These are phyloP conservation scores for Datura wrightii DNA, from an alignment of 257 asterid genomes.

Conservation along the genomic window DNA sequence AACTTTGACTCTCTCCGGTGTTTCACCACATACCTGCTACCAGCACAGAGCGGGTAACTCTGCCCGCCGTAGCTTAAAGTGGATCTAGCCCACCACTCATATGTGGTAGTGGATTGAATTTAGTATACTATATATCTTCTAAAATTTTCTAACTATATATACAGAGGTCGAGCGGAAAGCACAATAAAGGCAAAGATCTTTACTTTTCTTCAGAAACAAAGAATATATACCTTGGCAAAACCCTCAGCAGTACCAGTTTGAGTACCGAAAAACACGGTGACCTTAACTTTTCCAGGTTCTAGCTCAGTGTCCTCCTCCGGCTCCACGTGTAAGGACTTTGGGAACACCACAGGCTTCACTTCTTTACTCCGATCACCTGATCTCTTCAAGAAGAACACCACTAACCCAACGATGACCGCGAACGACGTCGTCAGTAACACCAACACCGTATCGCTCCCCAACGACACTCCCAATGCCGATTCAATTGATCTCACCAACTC, in stretches of 20 bases:
- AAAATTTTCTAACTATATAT: not conserved
- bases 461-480: constrained; percentile 58
- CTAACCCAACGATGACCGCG: constrained; percentile 60
- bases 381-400: constrained; percentile 66
- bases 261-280: constrained; percentile 74
- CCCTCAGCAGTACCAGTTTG: constrained; percentile 92
- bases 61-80: not conserved
- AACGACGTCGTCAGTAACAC: constrained; percentile 65
- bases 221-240: constrained; percentile 65
- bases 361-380: constrained; percentile 58
- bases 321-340: constrained; percentile 42
- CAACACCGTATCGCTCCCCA: constrained; percentile 53
- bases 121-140: not conserved
- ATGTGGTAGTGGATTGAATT: not conserved
- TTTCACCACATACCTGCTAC: not conserved
- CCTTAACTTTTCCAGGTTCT: constrained; percentile 63
- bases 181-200: not conserved
- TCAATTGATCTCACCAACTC: constrained; percentile 65
- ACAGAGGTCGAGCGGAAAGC: not conserved
- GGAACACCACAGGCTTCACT: constrained; percentile 50
- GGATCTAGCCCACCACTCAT: constrained; percentile 16
- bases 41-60: not conserved
- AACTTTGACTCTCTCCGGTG: not conserved
- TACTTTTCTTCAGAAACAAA: not conserved
- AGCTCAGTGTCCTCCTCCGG: constrained; percentile 54